A percentile compares a stretch with the other conserved stretches of the same genome.
Conservation (phyloP, 129 eudicot species). For the Apium graveolens region DNA sequence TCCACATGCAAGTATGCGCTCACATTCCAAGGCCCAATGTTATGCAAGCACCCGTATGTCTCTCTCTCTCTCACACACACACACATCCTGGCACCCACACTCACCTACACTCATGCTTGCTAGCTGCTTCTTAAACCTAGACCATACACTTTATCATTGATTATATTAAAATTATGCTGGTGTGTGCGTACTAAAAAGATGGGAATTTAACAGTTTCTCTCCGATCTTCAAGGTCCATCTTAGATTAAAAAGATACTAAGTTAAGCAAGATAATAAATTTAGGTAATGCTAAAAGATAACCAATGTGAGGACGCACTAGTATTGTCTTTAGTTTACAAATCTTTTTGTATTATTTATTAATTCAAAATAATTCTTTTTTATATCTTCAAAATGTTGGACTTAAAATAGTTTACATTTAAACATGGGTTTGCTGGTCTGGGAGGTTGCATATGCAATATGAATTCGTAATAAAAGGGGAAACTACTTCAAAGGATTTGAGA, state of each 20-base stretch:
- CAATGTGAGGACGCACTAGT: background rate
- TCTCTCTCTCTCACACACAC: constrained; percentile 18
- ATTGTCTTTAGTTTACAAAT: background rate
- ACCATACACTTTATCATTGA: background rate
- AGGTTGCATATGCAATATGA: background rate
- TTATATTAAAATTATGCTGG: background rate
- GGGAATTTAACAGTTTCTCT: background rate
- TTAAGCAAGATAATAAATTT: too few relatives aligned
- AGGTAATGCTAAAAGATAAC: background rate
- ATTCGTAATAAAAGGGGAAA: too few relatives aligned
- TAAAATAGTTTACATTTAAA: background rate
- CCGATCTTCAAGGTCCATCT: background rate
- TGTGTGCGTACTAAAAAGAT: background rate
- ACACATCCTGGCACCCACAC: background rate
- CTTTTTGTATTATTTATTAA: background rate
- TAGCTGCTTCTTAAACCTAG: background rate
- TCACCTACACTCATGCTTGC: background rate
- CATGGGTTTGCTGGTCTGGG: background rate
- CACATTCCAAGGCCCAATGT: constrained; percentile 80
- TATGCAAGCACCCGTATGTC: constrained; percentile 92
- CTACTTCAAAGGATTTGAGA: too few relatives aligned
- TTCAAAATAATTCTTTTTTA: background rate
- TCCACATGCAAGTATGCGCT: constrained; percentile 98
- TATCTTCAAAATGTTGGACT: background rate
- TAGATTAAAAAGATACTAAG: background rate